Evolutionary conservation across 2,329 filamentous ascomycete species (phyloP), one percentile per base, ranked within the genome.

Genomic region (Ceratocystis colombiana): DNA sequence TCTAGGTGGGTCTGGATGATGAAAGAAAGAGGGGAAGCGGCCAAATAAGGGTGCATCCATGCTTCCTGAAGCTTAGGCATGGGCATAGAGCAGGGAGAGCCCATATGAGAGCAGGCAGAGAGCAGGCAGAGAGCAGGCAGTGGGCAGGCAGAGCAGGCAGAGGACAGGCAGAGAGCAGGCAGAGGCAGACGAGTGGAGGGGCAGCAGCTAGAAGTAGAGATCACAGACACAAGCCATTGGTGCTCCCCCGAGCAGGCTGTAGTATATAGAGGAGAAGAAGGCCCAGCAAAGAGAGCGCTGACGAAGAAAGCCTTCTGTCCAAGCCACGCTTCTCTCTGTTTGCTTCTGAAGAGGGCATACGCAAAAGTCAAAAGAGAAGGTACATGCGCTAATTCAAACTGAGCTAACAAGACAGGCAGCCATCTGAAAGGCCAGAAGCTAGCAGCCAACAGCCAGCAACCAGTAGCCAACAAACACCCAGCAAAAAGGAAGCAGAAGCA

Each of bases 11-110:
- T 37, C 55, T 17, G 17, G 20, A 25, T 15, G 33, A 59, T 33
- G 15, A 20, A 30, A 57, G 28, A 33, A 57, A 59, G 55, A 59
- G 55, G 55, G 55, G 55, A 37, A 59, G 8, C 30, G 37, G 15
- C 3, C 17, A n/a, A 59, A 37, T 37, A 59, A 59, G 55, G 28
- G 28, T 59, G 30, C 15, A 59, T 59, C 28, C 55, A 59, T 59
- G 55, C 30, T 59, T n/a, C 22, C 4, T 59, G 17, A 37, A 53
- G 48, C 48, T 28, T 25, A 25, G 46, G 17, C 46, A n/a, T 20
- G 22, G 20, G 55, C 55, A 59, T 15, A n/a, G 22, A 22, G 53
- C 53, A 57, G 53, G 22, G 10, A 57, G 53, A 57, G 53, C 22
- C 50, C 50, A 55, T n/a, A 22, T 22, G 25, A 12, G 20, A 10